Conservation (phyloP, 2,329 filamentous ascomycete genomes). For the Diplodia mutila region DNA sequence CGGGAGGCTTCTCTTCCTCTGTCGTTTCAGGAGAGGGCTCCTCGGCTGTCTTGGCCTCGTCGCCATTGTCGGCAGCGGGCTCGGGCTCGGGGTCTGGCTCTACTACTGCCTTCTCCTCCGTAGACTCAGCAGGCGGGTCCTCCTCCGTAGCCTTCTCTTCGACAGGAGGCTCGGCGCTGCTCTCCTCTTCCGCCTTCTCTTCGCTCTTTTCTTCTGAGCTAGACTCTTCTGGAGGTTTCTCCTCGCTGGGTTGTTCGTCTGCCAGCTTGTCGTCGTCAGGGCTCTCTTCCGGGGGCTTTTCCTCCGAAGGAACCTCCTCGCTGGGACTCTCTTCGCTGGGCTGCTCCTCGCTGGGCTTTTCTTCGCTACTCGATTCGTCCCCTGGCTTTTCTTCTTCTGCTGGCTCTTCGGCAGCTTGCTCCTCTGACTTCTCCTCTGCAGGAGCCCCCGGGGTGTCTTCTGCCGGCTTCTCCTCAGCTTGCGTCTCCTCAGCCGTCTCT, state of each 20-base stretch:
- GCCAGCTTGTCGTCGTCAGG: not conserved
- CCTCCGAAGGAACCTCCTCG: not conserved
- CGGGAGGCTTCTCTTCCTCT: slow-evolving; percentile 9
- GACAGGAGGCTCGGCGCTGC: not conserved
- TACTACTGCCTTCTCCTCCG: not conserved
- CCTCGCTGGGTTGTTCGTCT: not conserved
- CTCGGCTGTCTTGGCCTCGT: not conserved
- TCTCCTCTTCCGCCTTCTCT: not conserved
- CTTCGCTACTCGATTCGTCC: not conserved
- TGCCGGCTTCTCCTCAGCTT: not conserved
- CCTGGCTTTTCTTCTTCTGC: not conserved
- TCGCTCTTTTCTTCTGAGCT: not conserved
- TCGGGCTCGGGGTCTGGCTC: not conserved
- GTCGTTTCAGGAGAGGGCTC: not conserved
- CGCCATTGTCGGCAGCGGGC: not conserved
- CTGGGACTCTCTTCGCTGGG: not conserved
- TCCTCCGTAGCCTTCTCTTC: slow-evolving; percentile 1
- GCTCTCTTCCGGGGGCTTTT: not conserved
- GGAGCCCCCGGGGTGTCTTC: not conserved
- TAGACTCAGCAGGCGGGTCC: not conserved
- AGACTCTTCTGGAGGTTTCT: not conserved
- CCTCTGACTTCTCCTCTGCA: not conserved
- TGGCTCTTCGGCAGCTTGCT: not conserved
- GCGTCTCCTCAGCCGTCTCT: not conserved
- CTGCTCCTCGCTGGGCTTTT: not conserved